phyloP scores from a whole-genome alignment of 2,329 filamentous ascomycete genomes.

The Zasmidium citrigriseum region DNA sequence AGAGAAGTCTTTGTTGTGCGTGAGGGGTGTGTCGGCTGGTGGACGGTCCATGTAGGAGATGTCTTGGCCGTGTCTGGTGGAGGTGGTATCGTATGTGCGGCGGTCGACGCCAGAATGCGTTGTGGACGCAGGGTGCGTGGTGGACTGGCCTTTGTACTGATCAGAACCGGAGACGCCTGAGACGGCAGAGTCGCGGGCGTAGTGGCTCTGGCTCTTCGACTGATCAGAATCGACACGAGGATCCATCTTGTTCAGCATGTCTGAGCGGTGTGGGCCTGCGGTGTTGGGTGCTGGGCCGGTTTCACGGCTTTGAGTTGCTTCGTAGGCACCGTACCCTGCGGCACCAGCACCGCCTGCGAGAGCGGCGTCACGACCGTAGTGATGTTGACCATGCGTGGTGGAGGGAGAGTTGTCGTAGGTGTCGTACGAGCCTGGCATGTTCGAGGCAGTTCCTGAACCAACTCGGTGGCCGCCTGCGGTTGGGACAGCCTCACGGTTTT shows the following conservation, averaged over 20 bases:
- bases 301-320: not conserved
- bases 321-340: not conserved
- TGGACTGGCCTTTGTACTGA: not conserved
- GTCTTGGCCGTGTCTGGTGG: constrained; percentile 2
- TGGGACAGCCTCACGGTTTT: constrained; percentile 27
- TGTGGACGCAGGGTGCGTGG: not conserved
- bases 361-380: constrained; percentile 8
- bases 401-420: not conserved
- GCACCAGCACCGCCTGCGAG: constrained; percentile 5
- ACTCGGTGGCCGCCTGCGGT: constrained; percentile 26
- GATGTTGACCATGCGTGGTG: not conserved
- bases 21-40: constrained; percentile 2
- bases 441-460: constrained; percentile 6
- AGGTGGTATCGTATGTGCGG: not conserved
- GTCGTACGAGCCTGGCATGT: not conserved
- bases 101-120: not conserved
- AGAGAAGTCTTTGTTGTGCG: not conserved
- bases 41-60: constrained; percentile 5
- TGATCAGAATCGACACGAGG: not conserved
- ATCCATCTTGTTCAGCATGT: constrained; percentile 1
- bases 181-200: constrained; percentile 6
- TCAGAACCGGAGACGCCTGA: not conserved
- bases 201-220: not conserved
- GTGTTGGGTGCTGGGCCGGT: not conserved
- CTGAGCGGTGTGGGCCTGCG: not conserved